Evolutionary conservation across 768 basidiomycete species (phyloP).

Genomic region (Naganishia onofrii): DNA sequence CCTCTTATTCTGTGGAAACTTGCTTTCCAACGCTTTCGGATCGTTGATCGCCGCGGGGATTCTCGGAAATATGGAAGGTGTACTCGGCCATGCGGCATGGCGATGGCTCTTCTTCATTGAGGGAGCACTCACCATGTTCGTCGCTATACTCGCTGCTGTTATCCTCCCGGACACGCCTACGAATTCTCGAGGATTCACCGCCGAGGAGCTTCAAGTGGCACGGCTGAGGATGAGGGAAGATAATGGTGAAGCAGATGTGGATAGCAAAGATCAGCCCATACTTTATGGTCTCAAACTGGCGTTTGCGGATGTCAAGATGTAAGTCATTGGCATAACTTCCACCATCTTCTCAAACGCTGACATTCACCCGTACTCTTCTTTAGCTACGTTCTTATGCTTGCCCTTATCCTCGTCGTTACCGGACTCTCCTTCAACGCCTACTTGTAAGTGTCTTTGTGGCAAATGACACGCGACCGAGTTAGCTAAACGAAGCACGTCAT

Average conservation of each 20-base stretch:
- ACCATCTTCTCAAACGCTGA: conserved; percentile 47
- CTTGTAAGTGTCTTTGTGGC: conserved; percentile 21
- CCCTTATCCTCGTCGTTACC: conserved; percentile 18
- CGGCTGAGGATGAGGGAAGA: conserved; percentile 62
- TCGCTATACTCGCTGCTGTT: conserved; percentile 72
- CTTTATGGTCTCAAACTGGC: conserved; percentile 61
- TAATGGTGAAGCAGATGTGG: conserved; percentile 59
- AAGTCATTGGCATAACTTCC: conserved; percentile 52
- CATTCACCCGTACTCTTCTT: conserved; percentile 62
- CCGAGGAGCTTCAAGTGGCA: conserved; percentile 47
- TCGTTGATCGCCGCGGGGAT: conserved; percentile 74
- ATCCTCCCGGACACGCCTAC: conserved; percentile 55
- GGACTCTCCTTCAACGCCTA: conserved; percentile 36
- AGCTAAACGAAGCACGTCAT: conserved; percentile 9
- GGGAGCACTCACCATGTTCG: conserved; percentile 64
- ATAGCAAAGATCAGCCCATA: conserved; percentile 52
- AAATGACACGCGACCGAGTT: not conserved
- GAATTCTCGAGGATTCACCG: conserved; percentile 48
- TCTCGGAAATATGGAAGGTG: conserved; percentile 66
- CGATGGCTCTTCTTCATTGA: conserved; percentile 72
- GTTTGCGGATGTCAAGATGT: conserved; percentile 75
- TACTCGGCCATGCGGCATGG: conserved; percentile 67
- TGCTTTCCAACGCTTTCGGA: conserved; percentile 79
- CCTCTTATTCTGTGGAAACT: conserved; percentile 47
- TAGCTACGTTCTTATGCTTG: conserved; percentile 25